Percentiles rank a stretch among this genome's conserved stretches.
Conservation (phyloP, 2,329 filamentous ascomycete genomes). For the Epichloe amarillans region DNA sequence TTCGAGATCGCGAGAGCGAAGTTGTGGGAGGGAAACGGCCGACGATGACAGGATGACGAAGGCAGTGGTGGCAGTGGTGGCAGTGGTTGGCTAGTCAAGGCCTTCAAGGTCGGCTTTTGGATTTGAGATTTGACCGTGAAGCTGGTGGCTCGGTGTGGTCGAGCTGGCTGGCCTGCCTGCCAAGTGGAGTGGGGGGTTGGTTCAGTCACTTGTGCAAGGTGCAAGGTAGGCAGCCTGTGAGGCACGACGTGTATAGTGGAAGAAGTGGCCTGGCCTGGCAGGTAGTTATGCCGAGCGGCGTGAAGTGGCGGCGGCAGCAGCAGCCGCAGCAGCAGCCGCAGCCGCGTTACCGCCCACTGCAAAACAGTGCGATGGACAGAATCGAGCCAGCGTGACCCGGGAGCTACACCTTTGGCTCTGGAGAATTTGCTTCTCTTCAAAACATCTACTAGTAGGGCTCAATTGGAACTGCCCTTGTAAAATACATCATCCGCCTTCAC, state of each 20-base stretch:
- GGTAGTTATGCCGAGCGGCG: too few species aligned
- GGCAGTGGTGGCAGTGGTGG: constrained; percentile 8
- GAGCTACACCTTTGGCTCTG: not conserved
- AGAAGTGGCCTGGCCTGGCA: too few species aligned
- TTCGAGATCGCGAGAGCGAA: not conserved
- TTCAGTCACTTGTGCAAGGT: not conserved
- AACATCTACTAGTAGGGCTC: not conserved
- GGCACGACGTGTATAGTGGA: too few species aligned
- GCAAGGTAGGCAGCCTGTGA: too few species aligned
- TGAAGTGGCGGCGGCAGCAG: too few species aligned
- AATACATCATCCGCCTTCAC: not conserved
- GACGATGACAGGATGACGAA: constrained; percentile 7
- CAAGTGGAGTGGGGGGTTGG: not conserved
- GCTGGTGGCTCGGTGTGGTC: constrained; percentile 2
- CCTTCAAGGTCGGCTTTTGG: not conserved
- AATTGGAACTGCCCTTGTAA: not conserved
- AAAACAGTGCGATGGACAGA: too few species aligned
- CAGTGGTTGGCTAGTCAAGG: constrained; percentile 6
- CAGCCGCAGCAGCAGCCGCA: too few species aligned
- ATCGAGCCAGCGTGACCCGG: too few species aligned
- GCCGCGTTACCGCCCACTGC: too few species aligned
- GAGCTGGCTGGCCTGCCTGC: not conserved
- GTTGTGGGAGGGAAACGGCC: constrained; percentile 1
- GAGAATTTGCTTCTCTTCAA: not conserved
- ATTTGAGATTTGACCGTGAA: not conserved